Evolutionary conservation across 2,329 filamentous ascomycete genomes (phyloP), one percentile per base, ranked within the genome.

Genomic region (Clarireedia homoeocarpa): DNA sequence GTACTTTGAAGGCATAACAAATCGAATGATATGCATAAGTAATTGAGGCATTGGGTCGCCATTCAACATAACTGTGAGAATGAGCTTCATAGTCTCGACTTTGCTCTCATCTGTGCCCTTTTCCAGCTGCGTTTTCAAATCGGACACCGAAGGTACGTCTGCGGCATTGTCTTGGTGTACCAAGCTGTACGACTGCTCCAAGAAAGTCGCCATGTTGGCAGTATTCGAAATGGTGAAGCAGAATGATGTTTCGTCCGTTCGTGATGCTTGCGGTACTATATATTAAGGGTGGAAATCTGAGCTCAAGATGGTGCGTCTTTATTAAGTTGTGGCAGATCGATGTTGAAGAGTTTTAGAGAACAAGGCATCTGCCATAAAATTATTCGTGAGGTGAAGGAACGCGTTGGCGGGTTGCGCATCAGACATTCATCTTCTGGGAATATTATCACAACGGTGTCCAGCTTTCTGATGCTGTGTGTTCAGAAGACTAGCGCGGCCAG

Each of bases 21-120:
- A 99, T 72, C 94, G 90, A 73, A 99, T 99, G 70, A 99, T 99
- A 77, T 97, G 94, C 94, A 99, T 99, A 66, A 99, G 84, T 20
- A 99, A 80, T 65, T 91, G 86, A 26, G 91, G 88, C 86, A 99
- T 94, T 42, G 94, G 86, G 70, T 99, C 92, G 65, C 94, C 94
- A 72, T 97, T 97, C 69, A 99, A 83, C 94, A 99, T 97, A 70
- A 96, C 84, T 61, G 89, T 95, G 70, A 97, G 77, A 71, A 99
- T 91, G 76, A 85, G 88, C 84, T 94, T 95, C 90, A 95, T 95
- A 58, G 91, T 96, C 64, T 96, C 91, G 72, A 92, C 80, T 79
- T 96, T 96, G 69, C 82, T 85, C 74, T 96, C 91, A 73, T 96
- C 91, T 60, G 82, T 92, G 65, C 91, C 91, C 77, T 95, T 96